Base-by-base conservation (phyloP, 1,284 basidiomycete species). In the Vanrija sp. region DNA sequence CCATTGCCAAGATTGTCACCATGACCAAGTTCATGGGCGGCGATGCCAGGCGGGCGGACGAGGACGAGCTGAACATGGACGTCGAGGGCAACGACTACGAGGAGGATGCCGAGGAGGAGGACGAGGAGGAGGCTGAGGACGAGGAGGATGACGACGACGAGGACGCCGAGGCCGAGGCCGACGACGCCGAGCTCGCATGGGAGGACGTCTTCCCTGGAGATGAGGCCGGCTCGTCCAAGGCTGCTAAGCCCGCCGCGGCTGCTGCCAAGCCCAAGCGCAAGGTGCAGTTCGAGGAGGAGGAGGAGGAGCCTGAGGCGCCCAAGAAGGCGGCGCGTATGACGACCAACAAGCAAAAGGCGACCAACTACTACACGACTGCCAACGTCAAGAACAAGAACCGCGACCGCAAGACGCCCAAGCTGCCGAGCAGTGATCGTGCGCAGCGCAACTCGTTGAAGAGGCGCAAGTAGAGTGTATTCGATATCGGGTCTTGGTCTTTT, bases 271-370 rank as follows among this genome's bases (percentile, higher is more conserved):
- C 34, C 34, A 34, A 34, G 34, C 34, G 34, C 34, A 34, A 34
- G 21, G 67, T 67, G 5, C 68, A 66, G 15, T 44, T 46, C 38
- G 53, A 49, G 23, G 38, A 40, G 12, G 67, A 65, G 15, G 66
- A 68, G 18, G 64, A 66, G 6, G 69, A 62, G 19, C 34, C 53
- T 2, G 48, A 61, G 15, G 51, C 60, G 15, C 43, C 58, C 18
- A 65, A 68, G 62, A 91, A 91, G 76, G 87, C 83, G 63, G 71
- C 82, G 26, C 86, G 92, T 21, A 88, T 92, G 88, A 94, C 84
- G 64, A 95, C 92, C 2, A 90, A 86, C 80, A 96, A 95, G 88
- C 87, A 86, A 79, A 94, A 91, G 78, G 85, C 90, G 16, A 83
- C 83, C 57, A 98, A 98, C 79, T 98, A 93, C 81, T 97, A 91